These are phyloP conservation scores for Sugiyamaella mastotermitis DNA, from an alignment of 805 yeast species.

Conservation along the genomic window DNA sequence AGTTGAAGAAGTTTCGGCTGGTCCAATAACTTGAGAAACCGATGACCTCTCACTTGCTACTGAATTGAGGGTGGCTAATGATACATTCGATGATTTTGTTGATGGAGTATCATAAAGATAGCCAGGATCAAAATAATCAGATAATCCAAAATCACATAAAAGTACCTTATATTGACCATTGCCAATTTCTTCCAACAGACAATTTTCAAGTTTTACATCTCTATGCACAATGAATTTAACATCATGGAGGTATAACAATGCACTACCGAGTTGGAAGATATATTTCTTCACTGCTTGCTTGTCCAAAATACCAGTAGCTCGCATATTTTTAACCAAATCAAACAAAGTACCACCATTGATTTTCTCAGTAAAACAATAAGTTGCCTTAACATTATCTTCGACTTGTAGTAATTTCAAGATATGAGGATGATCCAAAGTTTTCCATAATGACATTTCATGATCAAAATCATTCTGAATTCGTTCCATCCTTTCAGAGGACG, in stretches of 20 bases:
- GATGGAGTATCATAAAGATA: conserved; percentile 6
- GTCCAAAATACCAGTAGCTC: conserved; percentile 25
- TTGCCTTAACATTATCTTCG: conserved; percentile 51
- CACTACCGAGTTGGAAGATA: conserved; percentile 50
- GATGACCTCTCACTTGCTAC: no score
- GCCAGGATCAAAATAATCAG: conserved; percentile 29
- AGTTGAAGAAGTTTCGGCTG: conserved; percentile 22
- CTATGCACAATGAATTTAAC: conserved; percentile 66
- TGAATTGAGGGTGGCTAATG: not conserved
- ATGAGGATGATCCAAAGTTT: conserved; percentile 53
- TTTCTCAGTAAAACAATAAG: conserved; percentile 66
- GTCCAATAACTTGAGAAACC: conserved; percentile 17
- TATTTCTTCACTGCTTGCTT: conserved; percentile 26
- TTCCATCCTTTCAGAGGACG: conserved; percentile 33
- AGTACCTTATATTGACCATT: conserved; percentile 37
- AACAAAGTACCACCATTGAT: conserved; percentile 75
- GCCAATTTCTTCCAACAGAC: conserved; percentile 46
- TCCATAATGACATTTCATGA: conserved; percentile 76
- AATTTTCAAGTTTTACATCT: conserved; percentile 77
- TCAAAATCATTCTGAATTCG: conserved; percentile 53
- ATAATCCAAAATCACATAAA: conserved; percentile 90
- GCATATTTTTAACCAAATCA: conserved; percentile 63
- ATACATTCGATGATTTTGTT: conserved; percentile 4
- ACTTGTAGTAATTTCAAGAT: conserved; percentile 58
- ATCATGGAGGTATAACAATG: conserved; percentile 58